These are phyloP conservation scores for Fusarium subglutinans DNA, from an alignment of 2,329 filamentous ascomycete species.

Conservation along the genomic window DNA sequence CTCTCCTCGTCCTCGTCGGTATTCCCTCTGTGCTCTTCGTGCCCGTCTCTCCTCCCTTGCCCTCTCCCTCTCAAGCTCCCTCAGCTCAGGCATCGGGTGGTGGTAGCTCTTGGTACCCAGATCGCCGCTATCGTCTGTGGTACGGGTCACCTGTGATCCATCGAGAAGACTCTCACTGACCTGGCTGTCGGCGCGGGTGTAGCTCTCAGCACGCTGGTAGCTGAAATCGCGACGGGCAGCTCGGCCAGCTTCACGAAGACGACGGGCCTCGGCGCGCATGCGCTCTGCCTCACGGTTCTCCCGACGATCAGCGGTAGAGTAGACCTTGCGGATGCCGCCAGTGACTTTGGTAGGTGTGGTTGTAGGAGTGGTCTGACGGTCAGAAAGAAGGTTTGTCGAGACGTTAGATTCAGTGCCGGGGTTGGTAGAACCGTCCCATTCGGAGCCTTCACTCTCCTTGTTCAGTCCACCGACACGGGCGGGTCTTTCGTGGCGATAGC, in stretches of 20 bases:
- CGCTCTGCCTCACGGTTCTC: constrained; percentile 62
- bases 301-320: constrained; percentile 66
- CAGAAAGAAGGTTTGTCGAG: constrained; percentile 67
- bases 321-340: constrained; percentile 68
- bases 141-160: constrained; percentile 46
- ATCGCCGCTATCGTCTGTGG: constrained; percentile 56
- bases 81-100: constrained; percentile 64
- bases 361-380: constrained; percentile 66
- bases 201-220: constrained; percentile 55
- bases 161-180: constrained; percentile 47
- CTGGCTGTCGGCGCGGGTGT: constrained; percentile 35
- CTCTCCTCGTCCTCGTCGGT: constrained; percentile 47
- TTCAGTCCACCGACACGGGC: constrained; percentile 92
- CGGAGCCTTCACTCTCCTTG: constrained; percentile 78
- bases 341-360: constrained; percentile 55
- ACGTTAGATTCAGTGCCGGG: constrained; percentile 71
- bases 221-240: constrained; percentile 60
- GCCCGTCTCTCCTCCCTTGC: constrained; percentile 49
- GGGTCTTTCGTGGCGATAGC: constrained; percentile 86
- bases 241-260: constrained; percentile 64
- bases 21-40: constrained; percentile 44
- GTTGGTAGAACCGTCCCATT: constrained; percentile 78
- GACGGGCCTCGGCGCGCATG: constrained; percentile 64
- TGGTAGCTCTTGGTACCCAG: constrained; percentile 67
- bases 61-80: constrained; percentile 46